Conservation (phyloP, 148 eudicot species). For the Rhododendron simsii region DNA sequence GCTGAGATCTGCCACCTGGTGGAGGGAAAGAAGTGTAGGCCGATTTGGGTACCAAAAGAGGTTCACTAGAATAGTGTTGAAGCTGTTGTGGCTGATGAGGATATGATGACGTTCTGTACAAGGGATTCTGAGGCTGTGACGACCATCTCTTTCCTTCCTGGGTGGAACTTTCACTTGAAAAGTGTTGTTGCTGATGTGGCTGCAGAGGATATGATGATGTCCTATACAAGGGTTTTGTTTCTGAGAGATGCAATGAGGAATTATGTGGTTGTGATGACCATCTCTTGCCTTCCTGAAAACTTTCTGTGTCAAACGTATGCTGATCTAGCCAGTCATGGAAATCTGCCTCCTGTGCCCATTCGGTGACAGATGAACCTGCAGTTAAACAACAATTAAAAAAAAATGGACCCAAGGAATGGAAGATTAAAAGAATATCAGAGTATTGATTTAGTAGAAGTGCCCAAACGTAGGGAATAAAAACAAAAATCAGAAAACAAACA, state of each 20-base stretch:
- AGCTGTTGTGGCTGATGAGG: slow-evolving; percentile 48
- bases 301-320: slow-evolving; percentile 38
- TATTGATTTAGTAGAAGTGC: not conserved
- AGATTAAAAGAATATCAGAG: not conserved
- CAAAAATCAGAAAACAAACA: not conserved
- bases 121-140: slow-evolving; percentile 54
- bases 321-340: slow-evolving; percentile 60
- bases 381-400: not conserved
- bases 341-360: slow-evolving; percentile 64
- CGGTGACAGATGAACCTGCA: slow-evolving; percentile 67
- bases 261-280: slow-evolving; percentile 75
- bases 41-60: slow-evolving; percentile 56
- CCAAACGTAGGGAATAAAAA: not conserved
- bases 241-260: slow-evolving; percentile 19
- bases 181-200: slow-evolving; percentile 25
- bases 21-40: slow-evolving; percentile 82
- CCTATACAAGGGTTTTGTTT: slow-evolving; percentile 36
- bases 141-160: slow-evolving; percentile 63
- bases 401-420: not conserved
- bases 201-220: slow-evolving; percentile 63
- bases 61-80: slow-evolving; percentile 55
- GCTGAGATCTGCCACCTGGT: slow-evolving; percentile 63
- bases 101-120: slow-evolving; percentile 57
- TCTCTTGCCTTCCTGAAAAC: slow-evolving; percentile 45
- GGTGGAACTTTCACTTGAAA: not conserved